phyloP scores from a whole-genome alignment of 164 flowering plant species.

The Dillenia suffruticosa region DNA sequence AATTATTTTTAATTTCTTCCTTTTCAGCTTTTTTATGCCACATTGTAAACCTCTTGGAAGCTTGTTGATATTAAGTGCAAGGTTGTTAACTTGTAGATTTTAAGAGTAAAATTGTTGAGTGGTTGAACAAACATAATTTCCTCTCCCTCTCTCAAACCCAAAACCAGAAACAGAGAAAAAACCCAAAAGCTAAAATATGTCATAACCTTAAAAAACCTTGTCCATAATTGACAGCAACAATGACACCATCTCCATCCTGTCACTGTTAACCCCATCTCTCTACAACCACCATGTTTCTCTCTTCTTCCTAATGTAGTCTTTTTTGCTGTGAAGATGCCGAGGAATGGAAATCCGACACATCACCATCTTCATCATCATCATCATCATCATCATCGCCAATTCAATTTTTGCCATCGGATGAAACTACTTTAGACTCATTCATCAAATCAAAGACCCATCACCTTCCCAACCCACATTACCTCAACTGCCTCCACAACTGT shows the following conservation, averaged over 20 bases:
- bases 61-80: too few relatives aligned
- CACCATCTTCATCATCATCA: slow-evolving; percentile 11
- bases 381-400: not conserved
- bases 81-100: too few relatives aligned
- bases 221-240: not conserved
- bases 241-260: slow-evolving; percentile 1
- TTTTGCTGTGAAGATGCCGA: slow-evolving; percentile 25
- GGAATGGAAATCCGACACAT: slow-evolving; percentile 13
- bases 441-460: slow-evolving; percentile 35
- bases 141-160: too few relatives aligned
- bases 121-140: too few relatives aligned
- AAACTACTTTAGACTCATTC: slow-evolving; percentile 13
- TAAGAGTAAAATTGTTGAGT: too few relatives aligned
- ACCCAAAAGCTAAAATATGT: too few relatives aligned
- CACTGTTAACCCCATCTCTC: not conserved
- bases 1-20: too few relatives aligned
- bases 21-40: too few relatives aligned
- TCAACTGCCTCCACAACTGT: slow-evolving; percentile 27
- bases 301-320: slow-evolving; percentile 19
- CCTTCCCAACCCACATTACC: slow-evolving; percentile 36
- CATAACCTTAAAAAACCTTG: too few relatives aligned
- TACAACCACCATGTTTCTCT: slow-evolving; percentile 6
- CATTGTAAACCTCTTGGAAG: too few relatives aligned
- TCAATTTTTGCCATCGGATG: slow-evolving; percentile 19
- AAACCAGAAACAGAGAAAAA: too few relatives aligned